These are phyloP conservation scores for Cercospora sp. DNA, from an alignment of 2,329 filamentous ascomycete genomes.

Conservation along the genomic window DNA sequence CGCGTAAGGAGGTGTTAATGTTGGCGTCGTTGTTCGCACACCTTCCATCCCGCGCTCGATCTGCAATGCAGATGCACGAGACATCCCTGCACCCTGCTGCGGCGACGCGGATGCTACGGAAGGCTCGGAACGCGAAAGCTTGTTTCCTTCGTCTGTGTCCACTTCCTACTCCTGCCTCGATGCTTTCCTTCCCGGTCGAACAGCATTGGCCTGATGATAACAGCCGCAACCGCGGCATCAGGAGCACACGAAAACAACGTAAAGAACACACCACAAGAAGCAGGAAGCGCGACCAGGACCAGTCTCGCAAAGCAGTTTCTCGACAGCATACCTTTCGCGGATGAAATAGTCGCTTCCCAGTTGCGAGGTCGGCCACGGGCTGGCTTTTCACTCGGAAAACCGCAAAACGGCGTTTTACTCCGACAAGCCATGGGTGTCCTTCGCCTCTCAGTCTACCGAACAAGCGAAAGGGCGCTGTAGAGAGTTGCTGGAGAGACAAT, in stretches of 20 bases:
- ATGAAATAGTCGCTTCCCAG: not conserved
- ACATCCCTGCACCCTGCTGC: not conserved
- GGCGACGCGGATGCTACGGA: too few relatives aligned
- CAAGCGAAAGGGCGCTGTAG: not conserved
- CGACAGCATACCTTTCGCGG: not conserved
- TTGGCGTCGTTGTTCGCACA: slow-evolving; percentile 20
- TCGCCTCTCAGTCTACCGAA: not conserved
- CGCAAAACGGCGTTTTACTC: not conserved
- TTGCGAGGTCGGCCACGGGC: not conserved
- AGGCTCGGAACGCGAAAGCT: not conserved
- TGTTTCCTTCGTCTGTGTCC: not conserved
- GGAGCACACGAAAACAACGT: not conserved
- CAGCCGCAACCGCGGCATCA: not conserved
- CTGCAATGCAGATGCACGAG: not conserved
- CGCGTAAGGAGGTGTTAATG: slow-evolving; percentile 18
- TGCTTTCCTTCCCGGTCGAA: not conserved
- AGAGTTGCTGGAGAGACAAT: not conserved
- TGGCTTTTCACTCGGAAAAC: not conserved
- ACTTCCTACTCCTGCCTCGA: not conserved
- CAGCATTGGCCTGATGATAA: not conserved
- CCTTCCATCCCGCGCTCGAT: slow-evolving; percentile 6
- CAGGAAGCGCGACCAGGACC: not conserved
- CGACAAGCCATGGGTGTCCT: not conserved
- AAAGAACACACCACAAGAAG: not conserved
- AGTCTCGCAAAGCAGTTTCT: not conserved